These are phyloP conservation scores for Fraxinus baroniana DNA, from an alignment of 305 asterid genomes.

Conservation along the genomic window DNA sequence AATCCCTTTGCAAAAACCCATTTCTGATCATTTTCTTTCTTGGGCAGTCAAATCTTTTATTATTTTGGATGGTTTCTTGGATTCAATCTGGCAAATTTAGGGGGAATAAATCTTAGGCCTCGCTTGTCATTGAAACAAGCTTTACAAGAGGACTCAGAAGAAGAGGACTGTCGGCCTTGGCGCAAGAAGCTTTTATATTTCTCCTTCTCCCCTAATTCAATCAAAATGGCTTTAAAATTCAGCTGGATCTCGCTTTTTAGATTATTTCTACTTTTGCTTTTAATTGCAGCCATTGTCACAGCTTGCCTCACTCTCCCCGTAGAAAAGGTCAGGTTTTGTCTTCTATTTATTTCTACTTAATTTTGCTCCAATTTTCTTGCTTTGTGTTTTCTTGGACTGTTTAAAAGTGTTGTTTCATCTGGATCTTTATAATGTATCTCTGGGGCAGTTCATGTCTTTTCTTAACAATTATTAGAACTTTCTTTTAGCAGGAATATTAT, in stretches of 20 bases:
- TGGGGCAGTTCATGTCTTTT: not conserved
- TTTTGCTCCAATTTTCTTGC: not conserved
- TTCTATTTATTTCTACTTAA: not conserved
- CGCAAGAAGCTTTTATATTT: not conserved
- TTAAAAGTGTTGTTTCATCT: not conserved
- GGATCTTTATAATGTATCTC: not conserved
- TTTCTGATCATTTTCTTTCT: not conserved
- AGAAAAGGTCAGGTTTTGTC: slow-evolving; percentile 36
- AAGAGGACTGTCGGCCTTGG: not conserved
- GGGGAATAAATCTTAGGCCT: not conserved
- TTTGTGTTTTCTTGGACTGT: slow-evolving; percentile 15
- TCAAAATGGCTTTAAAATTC: slow-evolving; percentile 34
- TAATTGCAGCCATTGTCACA: slow-evolving; percentile 39
- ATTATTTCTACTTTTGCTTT: slow-evolving; percentile 35
- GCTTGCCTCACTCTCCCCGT: slow-evolving; percentile 50
- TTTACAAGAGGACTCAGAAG: not conserved
- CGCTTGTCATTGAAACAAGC: not conserved
- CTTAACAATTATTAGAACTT: not conserved
- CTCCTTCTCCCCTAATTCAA: not conserved
- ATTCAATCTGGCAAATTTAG: not conserved
- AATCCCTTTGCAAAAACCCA: not conserved
- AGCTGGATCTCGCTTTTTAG: slow-evolving; percentile 36
- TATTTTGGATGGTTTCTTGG: not conserved
- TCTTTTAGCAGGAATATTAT: not conserved
- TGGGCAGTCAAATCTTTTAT: not conserved